Evolutionary conservation across 2,329 filamentous ascomycete genomes (phyloP), one percentile per base, ranked within the genome.

Genomic region (Colletotrichum agaves): DNA sequence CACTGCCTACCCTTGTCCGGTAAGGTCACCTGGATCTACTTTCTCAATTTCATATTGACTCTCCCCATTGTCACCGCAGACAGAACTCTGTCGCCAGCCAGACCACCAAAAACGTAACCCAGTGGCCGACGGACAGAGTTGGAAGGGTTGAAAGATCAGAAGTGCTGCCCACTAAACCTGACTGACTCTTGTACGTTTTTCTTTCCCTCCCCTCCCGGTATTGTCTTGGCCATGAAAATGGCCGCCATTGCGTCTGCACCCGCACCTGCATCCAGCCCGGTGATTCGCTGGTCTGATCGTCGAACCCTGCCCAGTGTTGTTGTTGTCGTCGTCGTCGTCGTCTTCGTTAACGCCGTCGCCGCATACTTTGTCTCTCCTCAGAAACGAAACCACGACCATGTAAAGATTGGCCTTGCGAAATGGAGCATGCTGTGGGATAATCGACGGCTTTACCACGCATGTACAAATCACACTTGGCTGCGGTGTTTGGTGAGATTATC

Each of bases 351-450:
- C 27, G 27, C 27, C 27, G 27, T 27, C 27, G 27, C 27, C 37
- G 27, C 61, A 60, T 60, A 46, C 27, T 56, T 27, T 46, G 56
- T 27, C 56, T 43, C 62, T 53, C 56, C 62, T 61, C 11, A 52
- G 56, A 61, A 37, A 64, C 46, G 62, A 27, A 61, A 56, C 47
- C 62, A 64, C 39, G 56, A 35, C 37, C 31, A 44, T 46, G 13
- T 56, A 27, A 23, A 57, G 62, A 46, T 57, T 31, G 46, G 57
- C 35, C 56, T 46, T 60, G 62, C 46, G 23, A 56, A 53, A 35
- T 56, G 53, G 62, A 46, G 53, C 61, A 56, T 37, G 62, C 44
- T 39, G 55, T 61, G 35, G 44, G 55, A 59, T 35, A 60, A n/a
- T 52, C 11, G 23, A 52, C 23, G 49, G 44, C 35, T 44, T 44